Conservation (phyloP, 208 protist species). For the Herpetomonas tarakana region DNA sequence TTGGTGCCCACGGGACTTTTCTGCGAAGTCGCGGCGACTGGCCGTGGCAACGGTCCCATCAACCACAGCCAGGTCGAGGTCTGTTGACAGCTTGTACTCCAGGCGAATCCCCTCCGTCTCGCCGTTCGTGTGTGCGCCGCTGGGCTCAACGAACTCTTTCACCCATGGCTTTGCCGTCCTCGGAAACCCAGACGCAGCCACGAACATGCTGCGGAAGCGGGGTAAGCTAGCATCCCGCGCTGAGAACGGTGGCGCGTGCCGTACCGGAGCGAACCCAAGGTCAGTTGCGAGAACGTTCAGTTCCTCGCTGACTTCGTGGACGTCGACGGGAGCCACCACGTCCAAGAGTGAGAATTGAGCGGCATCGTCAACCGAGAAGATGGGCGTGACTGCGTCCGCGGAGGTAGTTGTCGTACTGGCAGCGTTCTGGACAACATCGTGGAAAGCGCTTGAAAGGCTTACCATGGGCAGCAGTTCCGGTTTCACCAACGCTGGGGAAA, state of each 20-base stretch:
- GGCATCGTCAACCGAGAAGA: slow-evolving; percentile 27
- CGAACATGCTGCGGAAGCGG: slow-evolving; percentile 33
- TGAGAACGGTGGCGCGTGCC: too few relatives aligned
- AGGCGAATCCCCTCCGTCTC: slow-evolving; percentile 22
- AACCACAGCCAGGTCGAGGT: slow-evolving; percentile 11
- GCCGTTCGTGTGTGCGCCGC: slow-evolving; percentile 1
- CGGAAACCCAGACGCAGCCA: slow-evolving; percentile 22
- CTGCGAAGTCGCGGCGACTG: slow-evolving; percentile 24
- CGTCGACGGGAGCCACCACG: slow-evolving; percentile 24
- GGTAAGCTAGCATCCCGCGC: not conserved
- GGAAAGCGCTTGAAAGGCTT: slow-evolving; percentile 14
- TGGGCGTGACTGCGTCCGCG: not conserved
- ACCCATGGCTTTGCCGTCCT: slow-evolving; percentile 40
- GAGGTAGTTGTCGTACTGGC: not conserved
- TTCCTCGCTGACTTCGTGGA: slow-evolving; percentile 4
- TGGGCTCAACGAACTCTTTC: slow-evolving; percentile 49
- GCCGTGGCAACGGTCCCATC: not conserved
- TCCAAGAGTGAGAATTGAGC: slow-evolving; percentile 18
- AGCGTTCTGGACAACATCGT: not conserved
- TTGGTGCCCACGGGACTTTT: slow-evolving; percentile 29
- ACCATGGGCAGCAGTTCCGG: too few relatives aligned
- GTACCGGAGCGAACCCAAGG: slow-evolving; percentile 24
- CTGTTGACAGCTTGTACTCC: slow-evolving; percentile 32
- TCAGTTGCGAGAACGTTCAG: slow-evolving; percentile 11
- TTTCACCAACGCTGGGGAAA: too few relatives aligned